phyloP scores from a whole-genome alignment of 2,329 filamentous ascomycete species.

The Sporothrix luriei region DNA sequence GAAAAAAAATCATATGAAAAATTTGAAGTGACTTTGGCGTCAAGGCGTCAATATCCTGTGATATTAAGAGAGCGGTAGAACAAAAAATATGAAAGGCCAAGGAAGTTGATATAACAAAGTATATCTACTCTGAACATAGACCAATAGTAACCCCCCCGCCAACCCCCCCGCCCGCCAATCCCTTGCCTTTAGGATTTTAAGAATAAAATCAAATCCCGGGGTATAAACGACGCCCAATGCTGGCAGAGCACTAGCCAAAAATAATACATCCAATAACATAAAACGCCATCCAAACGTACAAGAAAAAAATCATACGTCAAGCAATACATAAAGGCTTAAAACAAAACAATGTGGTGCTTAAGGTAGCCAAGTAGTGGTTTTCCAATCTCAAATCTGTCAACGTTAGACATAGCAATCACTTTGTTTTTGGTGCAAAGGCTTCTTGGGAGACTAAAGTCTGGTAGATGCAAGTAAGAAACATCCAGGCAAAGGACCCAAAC shows the following conservation, averaged over 20 bases:
- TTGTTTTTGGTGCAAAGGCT: not conserved
- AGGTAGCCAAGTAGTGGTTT: not conserved
- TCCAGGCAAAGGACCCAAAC: not conserved
- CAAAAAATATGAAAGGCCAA: not conserved
- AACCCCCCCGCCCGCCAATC: too few relatives aligned
- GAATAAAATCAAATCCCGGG: not conserved
- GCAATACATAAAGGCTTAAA: too few relatives aligned
- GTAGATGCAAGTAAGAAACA: not conserved
- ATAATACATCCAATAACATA: not conserved
- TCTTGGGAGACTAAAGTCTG: not conserved
- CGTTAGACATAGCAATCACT: not conserved
- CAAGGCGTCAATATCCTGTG: not conserved
- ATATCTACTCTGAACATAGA: conserved; percentile 1
- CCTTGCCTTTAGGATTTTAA: not conserved
- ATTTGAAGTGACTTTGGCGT: not conserved
- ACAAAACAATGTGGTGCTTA: not conserved
- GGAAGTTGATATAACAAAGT: not conserved
- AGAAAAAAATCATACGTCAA: too few relatives aligned
- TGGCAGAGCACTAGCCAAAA: not conserved
- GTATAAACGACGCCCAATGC: not conserved
- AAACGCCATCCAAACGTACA: not conserved
- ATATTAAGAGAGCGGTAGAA: not conserved
- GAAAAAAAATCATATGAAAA: not conserved
- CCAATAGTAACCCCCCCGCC: too few relatives aligned
- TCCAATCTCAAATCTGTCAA: not conserved